phyloP scores from a whole-genome alignment of 805 yeast species.

The Naumovozyma dairenensis region DNA sequence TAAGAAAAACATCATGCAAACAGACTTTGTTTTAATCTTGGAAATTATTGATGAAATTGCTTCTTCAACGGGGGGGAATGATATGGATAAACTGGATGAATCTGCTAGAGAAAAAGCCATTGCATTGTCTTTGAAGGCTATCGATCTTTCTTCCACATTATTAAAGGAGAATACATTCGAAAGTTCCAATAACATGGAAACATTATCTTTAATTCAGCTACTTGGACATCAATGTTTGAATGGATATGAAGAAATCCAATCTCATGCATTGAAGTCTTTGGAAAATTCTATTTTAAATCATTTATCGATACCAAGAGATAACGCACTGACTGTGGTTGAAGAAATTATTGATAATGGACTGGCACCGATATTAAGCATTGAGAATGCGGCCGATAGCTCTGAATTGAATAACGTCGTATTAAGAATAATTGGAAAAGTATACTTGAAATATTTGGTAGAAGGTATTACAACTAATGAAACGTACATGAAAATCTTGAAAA shows the following conservation, averaged over 20 bases:
- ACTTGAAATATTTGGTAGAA: neutral
- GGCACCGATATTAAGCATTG: constrained; percentile 50
- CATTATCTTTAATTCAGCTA: constrained; percentile 58
- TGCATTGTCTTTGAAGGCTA: constrained; percentile 47
- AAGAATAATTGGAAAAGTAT: neutral
- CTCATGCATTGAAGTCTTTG: constrained; percentile 50
- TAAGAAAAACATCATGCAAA: constrained; percentile 41
- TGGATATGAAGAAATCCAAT: constrained; percentile 68
- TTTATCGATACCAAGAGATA: constrained; percentile 6
- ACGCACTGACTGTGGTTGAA: constrained; percentile 10
- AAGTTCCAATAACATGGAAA: constrained; percentile 25
- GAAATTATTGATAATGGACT: constrained; percentile 64
- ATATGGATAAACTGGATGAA: constrained; percentile 12
- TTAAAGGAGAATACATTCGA: constrained; percentile 23
- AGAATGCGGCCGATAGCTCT: constrained; percentile 56
- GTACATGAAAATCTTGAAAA: neutral
- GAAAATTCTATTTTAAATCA: constrained; percentile 35
- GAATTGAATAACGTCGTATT: constrained; percentile 29
- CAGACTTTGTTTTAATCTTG: constrained; percentile 39
- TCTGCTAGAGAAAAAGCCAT: constrained; percentile 45
- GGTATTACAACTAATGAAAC: neutral
- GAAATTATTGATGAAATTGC: constrained; percentile 36
- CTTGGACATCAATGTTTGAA: constrained; percentile 79
- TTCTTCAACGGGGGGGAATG: constrained; percentile 1
- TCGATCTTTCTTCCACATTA: constrained; percentile 46